phyloP scores from a whole-genome alignment of 768 basidiomycete species.

The Suillus subaureus region DNA sequence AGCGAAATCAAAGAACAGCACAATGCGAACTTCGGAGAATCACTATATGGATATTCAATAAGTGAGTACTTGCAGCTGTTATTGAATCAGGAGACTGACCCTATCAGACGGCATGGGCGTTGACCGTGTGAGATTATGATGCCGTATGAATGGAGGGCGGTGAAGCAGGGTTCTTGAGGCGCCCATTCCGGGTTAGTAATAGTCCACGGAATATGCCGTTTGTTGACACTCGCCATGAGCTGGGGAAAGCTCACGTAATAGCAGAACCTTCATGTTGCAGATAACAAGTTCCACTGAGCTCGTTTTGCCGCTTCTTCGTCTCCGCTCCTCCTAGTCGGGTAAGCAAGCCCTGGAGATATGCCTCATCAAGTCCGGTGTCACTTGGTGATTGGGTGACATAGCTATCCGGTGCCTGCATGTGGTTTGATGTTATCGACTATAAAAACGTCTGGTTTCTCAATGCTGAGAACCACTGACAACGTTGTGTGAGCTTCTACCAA shows the following conservation, averaged over 20 bases:
- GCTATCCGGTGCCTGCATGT: slow-evolving; percentile 1
- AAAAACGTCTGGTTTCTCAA: background rate
- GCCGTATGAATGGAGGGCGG: background rate
- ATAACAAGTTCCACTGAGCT: background rate
- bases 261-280: background rate
- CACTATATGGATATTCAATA: background rate
- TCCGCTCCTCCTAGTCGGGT: background rate
- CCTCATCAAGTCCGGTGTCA: slow-evolving; percentile 3
- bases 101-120: background rate
- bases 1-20: background rate
- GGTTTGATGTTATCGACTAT: slow-evolving; percentile 1
- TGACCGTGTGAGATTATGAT: background rate
- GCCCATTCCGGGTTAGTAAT: background rate
- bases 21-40: background rate
- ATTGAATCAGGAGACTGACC: background rate
- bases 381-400: background rate
- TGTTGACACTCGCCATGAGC: background rate
- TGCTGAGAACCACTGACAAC: background rate
- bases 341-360: slow-evolving; percentile 6
- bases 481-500: background rate
- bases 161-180: background rate
- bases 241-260: background rate
- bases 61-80: background rate
- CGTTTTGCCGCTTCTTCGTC: slow-evolving; percentile 1
- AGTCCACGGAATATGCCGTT: background rate